These are phyloP conservation scores for Colletotrichum viniferum DNA, from an alignment of 2,329 filamentous ascomycete genomes.

Conservation along the genomic window DNA sequence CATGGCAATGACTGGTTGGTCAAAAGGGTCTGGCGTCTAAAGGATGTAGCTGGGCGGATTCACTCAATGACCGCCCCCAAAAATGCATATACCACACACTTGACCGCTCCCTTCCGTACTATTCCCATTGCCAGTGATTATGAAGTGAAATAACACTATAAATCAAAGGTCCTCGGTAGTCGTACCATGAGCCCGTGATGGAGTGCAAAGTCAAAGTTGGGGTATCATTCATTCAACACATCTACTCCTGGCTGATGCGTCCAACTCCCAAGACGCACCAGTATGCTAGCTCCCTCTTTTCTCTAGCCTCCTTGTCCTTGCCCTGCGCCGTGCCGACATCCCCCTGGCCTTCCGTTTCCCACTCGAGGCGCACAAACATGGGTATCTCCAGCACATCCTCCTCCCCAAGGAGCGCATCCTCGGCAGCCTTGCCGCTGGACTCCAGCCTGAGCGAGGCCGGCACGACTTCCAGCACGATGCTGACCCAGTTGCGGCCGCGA, in stretches of 20 bases:
- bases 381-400: conserved; percentile 84
- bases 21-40: conserved; percentile 54
- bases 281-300: conserved; percentile 89
- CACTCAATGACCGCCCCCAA: conserved; percentile 43
- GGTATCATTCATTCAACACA: conserved; percentile 43
- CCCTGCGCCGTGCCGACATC: conserved; percentile 62
- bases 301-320: conserved; percentile 66
- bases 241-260: conserved; percentile 64
- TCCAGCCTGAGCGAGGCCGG: conserved; percentile 59
- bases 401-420: conserved; percentile 54
- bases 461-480: conserved; percentile 89
- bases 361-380: conserved; percentile 91
- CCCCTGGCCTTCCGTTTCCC: conserved; percentile 74
- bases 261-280: conserved; percentile 94
- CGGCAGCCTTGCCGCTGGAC: conserved; percentile 24
- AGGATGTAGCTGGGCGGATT: conserved; percentile 51
- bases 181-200: neutral
- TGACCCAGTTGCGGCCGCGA: conserved; percentile 91
- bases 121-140: neutral
- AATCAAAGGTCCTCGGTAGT: neutral
- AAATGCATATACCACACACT: conserved; percentile 38
- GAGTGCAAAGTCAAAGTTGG: conserved; percentile 17
- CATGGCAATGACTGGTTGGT: conserved; percentile 24
- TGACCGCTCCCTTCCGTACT: conserved; percentile 21
- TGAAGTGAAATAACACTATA: neutral